Evolutionary conservation across 106 monocot species (phyloP), one percentile per base, ranked within the genome.

Genomic region (Platanthera guangdongensis): DNA sequence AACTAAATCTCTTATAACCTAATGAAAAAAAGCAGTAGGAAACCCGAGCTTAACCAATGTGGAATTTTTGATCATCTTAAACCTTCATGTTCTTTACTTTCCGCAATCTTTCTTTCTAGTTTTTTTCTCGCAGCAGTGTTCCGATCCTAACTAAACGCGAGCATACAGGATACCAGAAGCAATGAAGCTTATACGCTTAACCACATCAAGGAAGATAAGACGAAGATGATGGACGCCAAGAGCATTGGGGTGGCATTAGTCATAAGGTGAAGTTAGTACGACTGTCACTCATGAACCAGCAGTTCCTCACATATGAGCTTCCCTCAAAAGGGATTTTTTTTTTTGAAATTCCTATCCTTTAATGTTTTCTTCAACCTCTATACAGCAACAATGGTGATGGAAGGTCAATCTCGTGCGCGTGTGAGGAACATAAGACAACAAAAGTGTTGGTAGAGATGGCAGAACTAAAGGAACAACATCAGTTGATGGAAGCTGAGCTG

Each of bases 401-500:
- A 16, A 57, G 8, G 10, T 75, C 54, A 8, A 51, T 30, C 48
- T 39, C 75, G 8, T 83, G 15, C 78, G 54, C 22, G 30, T 59
- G 45, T 69, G 72, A 76, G 68, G 78, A 82, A 54, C 12, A 70
- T 15, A 51, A 82, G 5, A 48, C 73, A 0, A 52, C 68, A 50
- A 81, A 82, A 86, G 57, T 79, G 8, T 63, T 51, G 78, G 67
- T 77, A 68, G 87, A 88, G 74, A 75, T 91, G 83, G 72, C 59
- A 73, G 22, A 32, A 9, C 65, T 94, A 77, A 94, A 82, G 78
- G 82, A 85, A 74, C 82, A 77, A 53, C 91, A 94, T 75, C 67
- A 85, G 57, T 67, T 79, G 7, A 88, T 94, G 91, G 97, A 94
- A 81, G 67, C 68, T 59, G 97, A 97, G 79, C 80, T 97, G 79